phyloP scores from a whole-genome alignment of 768 basidiomycete species.

The Trametes villosa region DNA sequence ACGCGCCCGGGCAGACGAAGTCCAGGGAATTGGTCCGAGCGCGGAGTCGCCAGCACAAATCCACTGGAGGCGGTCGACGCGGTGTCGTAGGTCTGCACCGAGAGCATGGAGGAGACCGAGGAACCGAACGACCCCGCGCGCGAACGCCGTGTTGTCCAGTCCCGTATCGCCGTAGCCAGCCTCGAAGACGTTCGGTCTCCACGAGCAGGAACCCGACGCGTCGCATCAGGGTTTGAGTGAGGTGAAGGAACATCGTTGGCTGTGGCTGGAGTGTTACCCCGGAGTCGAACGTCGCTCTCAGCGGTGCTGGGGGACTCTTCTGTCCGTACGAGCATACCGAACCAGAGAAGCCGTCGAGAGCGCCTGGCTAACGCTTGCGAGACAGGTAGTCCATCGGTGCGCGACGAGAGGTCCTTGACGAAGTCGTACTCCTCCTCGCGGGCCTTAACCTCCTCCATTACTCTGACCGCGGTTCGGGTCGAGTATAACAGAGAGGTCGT shows the following conservation, averaged over 20 bases:
- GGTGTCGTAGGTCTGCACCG: constrained; percentile 18
- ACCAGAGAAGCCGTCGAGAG: constrained; percentile 74
- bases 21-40: constrained; percentile 13
- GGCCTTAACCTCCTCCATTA: constrained; percentile 82
- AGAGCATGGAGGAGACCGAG: constrained; percentile 16
- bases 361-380: constrained; percentile 62
- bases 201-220: not conserved
- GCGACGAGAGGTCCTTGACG: constrained; percentile 60
- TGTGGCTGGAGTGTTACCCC: too few relatives aligned
- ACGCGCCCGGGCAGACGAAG: not conserved
- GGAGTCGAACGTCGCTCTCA: too few relatives aligned
- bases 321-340: constrained; percentile 31
- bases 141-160: constrained; percentile 47
- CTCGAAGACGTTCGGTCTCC: not conserved
- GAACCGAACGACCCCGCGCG: constrained; percentile 39
- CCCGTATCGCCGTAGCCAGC: constrained; percentile 41
- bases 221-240: not conserved
- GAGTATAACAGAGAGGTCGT: constrained; percentile 68
- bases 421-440: constrained; percentile 87
- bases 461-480: constrained; percentile 71
- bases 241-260: not conserved
- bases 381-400: constrained; percentile 63
- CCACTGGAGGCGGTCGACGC: constrained; percentile 11
- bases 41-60: constrained; percentile 13
- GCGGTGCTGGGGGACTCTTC: too few relatives aligned